Evolutionary conservation across 2,329 filamentous ascomycete species (phyloP), one percentile per base, ranked within the genome.

Genomic region (Epichloe amarillans): DNA sequence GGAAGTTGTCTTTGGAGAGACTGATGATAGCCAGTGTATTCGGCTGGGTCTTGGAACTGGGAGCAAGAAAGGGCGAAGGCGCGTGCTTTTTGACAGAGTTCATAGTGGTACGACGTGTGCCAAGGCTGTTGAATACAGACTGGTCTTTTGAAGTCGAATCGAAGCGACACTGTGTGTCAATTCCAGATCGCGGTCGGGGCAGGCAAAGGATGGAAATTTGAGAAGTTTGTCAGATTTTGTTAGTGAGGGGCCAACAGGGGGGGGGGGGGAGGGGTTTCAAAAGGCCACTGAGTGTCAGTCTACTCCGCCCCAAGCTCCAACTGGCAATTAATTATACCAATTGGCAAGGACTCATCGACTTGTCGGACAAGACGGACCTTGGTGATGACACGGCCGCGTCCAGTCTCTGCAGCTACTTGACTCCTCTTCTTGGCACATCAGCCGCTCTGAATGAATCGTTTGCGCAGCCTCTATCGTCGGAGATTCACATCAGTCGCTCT

Each of bases 1-100:
- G 75, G 55, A 90, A 81, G 54, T 84, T 84, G 67, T 97, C 90
- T 68, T 90, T 84, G 54, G 88, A 91, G 49, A 98, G 78, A 64
- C 95, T 87, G 52, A 96, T 75, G 54, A 97, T 84, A 26, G 89
- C 86, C 43, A 97, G 78, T 3, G 76, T 76, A 58, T 85, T 76
- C 21, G 80, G 70, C 11, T 75, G 71, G 4, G 90, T 82, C 19
- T 70, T 68, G 3, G 73, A 62, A 15, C 83, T 81, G 0, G 86
- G 82, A 49, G 85, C 78, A 39, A 97, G 76, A 59, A 98, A 97
- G 0, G 89, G 84, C 10, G 90, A 95, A 2, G 65, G 60, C 39
- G 50, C 46, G 23, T 36, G 36, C 14, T 33, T 14, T 23, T 26
- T 38, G 38, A 17, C 14, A 19, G 21, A 37, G 36, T 46, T 38